Base-by-base conservation (phyloP, 768 basidiomycete species). In the Calocybe gangraenosa region DNA sequence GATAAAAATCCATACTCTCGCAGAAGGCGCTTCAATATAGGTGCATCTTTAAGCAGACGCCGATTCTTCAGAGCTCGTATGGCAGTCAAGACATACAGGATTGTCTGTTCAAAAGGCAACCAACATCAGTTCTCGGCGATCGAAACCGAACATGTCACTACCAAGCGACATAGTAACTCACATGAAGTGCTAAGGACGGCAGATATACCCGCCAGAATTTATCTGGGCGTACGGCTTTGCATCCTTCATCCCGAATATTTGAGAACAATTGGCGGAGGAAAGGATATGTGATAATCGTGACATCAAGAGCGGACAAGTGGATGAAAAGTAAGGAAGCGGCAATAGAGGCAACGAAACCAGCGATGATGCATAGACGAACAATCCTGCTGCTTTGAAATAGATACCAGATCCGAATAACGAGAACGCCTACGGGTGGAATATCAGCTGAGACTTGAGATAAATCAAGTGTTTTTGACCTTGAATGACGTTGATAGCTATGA, bases 361-460 rank as follows among this genome's bases (percentile, higher is more conserved):
- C 48, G 21, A 66, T 48, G 31, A 69, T 57, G n/a, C 47, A 51
- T 19, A 60, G 47, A 36, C 58, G 64, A 23, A 67, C 49, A 8
- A 25, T 4, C 22, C 44, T 57, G 37, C 59, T 62, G 22, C 58
- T 57, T 4, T 66, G 60, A 46, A 70, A 72, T 35, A 71, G 62
- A 50, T 68, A 69, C 69, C 69, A 74, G 20, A 69, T 63, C 21
- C 71, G 64, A 31, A 64, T 54, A 23, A 66, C 62, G 13, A 72
- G 61, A 33, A 70, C 69, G 17, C 63, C 70, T 73, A 36, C 20
- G 28, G 30, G 10, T 13, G 7, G 34, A 23, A 32, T 46, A 22
- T 22, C 20, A 10, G 41, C 25, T 41, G 19, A 39, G 15, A 22
- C 7, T 23, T 39, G 46, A 36, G 28, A 30, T 22, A 14, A n/a